These are phyloP conservation scores for Amaranthus tricolor DNA, from an alignment of 179 eudicot genomes.

Conservation along the genomic window DNA sequence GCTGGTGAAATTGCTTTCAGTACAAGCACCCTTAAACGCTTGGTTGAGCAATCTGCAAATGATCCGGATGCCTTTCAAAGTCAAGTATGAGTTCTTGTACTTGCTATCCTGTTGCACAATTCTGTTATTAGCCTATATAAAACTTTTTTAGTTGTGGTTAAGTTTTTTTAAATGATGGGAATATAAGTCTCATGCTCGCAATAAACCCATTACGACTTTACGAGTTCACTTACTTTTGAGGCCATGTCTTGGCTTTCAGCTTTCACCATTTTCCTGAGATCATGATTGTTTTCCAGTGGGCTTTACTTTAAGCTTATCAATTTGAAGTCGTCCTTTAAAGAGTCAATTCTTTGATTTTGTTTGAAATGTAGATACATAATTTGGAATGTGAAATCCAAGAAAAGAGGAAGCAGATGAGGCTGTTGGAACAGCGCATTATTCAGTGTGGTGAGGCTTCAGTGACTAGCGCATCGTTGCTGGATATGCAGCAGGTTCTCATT, in stretches of 20 bases:
- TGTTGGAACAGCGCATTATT: constrained; percentile 74
- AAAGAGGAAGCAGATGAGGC: constrained; percentile 81
- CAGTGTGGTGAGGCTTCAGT: constrained; percentile 80
- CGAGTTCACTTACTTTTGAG: no score
- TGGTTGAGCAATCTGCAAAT: constrained; percentile 83
- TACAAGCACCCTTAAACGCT: constrained; percentile 90
- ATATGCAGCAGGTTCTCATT: constrained; percentile 85
- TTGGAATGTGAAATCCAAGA: constrained; percentile 89
- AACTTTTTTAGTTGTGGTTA: neutral
- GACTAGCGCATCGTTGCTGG: constrained; percentile 76
- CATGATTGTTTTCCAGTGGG: neutral
- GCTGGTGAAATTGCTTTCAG: constrained; percentile 97
- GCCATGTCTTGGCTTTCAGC: neutral
- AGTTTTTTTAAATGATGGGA: neutral
- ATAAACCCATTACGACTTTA: neutral
- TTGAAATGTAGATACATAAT: constrained; percentile 59
- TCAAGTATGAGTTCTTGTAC: constrained; percentile 51
- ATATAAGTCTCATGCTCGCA: neutral
- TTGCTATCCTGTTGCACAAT: neutral
- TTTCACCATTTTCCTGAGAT: neutral
- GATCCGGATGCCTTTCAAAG: constrained; percentile 72
- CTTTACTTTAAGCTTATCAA: neutral
- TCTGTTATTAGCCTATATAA: neutral
- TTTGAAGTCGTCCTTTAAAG: neutral
- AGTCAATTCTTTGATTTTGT: neutral